Evolutionary conservation across 106 monocot species (phyloP), one percentile per base, ranked within the genome.

Genomic region (Vanilla planifolia): DNA sequence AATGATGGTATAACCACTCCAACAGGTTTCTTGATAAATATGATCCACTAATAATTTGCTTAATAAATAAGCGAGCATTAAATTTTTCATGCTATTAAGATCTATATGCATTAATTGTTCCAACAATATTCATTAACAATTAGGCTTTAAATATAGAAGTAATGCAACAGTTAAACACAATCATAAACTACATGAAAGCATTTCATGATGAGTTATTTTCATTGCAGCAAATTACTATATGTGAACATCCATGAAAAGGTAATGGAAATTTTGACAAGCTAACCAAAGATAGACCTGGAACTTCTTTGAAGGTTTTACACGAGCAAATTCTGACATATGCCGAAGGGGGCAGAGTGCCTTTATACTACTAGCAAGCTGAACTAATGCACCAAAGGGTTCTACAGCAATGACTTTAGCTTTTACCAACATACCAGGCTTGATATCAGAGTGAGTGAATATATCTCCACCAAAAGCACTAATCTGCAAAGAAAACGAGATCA

Each of bases 321-420:
- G 81, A 13, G 85, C 96, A 52, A 98, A 66, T 52, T 98, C 96
- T 58, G 96, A 98, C 96, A 98, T 91, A 68, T 98, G 96, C 19
- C 79, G 78, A 59, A 84, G 68, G 1, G 96, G 96, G 55, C 96
- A 98, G 62, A 98, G 88, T 39, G 91, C 96, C 74, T 98, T 98
- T 23, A 98, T 79, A 46, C 96, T 87, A 88, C 87, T 82, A n/a
- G 79, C 65, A 22, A 91, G 82, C 70, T 85, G 91, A 17, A 98
- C 75, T 43, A 84, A 77, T 23, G 91, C 96, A 61, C 96, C 87
- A 73, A 85, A 91, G 17, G 26, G 64, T 36, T 84, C 87, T 19
- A 98, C 91, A 47, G 75, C 59, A 65, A 84, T 76, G 29, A 98
- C 84, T 59, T 91, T 85, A 55, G 84, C 91, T 60, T 70, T 91